These are phyloP conservation scores for Neckera pumila DNA, from an alignment of 225 moss, liverwort and hornwort species.

Conservation along the genomic window DNA sequence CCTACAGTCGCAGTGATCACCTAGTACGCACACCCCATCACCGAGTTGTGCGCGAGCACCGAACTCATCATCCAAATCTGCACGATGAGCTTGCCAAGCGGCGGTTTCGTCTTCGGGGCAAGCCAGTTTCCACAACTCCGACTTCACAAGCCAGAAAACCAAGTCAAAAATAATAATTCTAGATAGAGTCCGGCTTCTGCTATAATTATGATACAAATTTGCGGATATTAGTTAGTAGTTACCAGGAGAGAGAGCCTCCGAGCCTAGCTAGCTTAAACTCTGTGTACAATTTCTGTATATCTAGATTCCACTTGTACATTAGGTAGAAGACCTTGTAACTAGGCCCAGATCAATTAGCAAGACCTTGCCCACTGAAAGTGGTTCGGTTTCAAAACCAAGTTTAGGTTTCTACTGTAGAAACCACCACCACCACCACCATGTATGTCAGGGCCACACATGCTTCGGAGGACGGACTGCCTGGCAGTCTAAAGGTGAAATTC, in stretches of 20 bases:
- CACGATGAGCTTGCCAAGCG: not conserved
- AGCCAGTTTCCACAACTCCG: no score
- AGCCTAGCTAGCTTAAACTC: not conserved
- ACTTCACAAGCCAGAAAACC: no score
- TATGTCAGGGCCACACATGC: not conserved
- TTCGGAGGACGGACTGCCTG: not conserved
- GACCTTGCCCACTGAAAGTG: not conserved
- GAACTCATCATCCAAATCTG: not conserved
- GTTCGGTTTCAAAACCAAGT: not conserved
- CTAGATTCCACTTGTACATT: not conserved
- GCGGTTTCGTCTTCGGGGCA: not conserved
- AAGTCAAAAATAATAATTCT: no score
- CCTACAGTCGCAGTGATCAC: not conserved
- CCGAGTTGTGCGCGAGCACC: constrained; percentile 7
- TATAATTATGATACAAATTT: not conserved
- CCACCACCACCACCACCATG: not conserved
- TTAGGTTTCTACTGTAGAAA: not conserved
- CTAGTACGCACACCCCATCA: not conserved
- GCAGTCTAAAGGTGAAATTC: not conserved
- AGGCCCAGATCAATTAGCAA: no score
- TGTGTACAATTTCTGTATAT: not conserved
- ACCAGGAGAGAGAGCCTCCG: not conserved
- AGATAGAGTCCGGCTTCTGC: no score
- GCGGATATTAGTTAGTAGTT: not conserved
- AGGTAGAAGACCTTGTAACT: not conserved